phyloP scores from a whole-genome alignment of 352 stramenopile species.

The Phytopythium vexans region DNA sequence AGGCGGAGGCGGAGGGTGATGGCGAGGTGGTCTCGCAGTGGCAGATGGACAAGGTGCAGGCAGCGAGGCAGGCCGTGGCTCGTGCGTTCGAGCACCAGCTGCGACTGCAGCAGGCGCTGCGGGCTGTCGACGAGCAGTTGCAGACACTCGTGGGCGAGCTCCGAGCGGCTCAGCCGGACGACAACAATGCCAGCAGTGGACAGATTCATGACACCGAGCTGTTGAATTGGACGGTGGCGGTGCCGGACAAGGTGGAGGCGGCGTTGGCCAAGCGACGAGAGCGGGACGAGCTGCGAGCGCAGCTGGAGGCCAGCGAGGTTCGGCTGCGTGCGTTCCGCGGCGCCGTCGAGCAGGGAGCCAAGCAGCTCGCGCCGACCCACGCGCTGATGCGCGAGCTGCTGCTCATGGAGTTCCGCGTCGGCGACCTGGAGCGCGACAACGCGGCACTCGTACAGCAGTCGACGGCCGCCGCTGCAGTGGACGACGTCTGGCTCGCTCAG shows the following conservation, averaged over 20 bases:
- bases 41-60: conserved; percentile 5
- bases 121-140: neutral
- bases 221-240: neutral
- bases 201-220: too few relatives aligned
- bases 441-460: conserved; percentile 22
- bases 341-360: neutral
- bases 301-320: neutral
- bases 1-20: neutral
- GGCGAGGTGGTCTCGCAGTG: neutral
- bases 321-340: neutral
- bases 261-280: neutral
- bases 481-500: neutral
- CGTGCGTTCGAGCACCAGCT: conserved; percentile 1
- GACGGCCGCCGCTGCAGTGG: neutral
- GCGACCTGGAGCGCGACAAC: conserved; percentile 90
- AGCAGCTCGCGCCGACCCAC: conserved; percentile 8
- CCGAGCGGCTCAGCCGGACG: neutral
- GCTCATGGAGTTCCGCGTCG: conserved; percentile 85
- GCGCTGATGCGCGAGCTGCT: conserved; percentile 60
- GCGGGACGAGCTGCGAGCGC: neutral
- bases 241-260: too few relatives aligned
- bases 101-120: neutral
- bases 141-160: neutral
- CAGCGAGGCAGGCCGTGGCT: neutral
- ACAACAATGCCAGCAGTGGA: too few relatives aligned